A percentile compares a stretch with the other conserved stretches of the same genome.
Evolutionary conservation across 306 rosid genomes (phyloP).

Genomic region (Parietaria judaica): DNA sequence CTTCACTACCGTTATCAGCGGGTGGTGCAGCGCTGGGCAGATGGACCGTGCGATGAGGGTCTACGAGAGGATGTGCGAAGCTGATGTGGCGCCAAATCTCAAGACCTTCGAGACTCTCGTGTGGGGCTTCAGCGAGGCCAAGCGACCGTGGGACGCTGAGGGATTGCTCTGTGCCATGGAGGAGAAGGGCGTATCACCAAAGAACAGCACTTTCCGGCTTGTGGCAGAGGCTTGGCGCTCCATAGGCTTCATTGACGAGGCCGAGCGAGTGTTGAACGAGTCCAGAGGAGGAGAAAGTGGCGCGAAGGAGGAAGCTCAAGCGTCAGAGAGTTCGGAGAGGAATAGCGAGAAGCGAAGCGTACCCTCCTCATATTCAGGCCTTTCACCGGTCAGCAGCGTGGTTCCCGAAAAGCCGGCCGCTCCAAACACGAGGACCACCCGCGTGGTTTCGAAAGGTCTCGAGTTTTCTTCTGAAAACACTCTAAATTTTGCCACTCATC

Average conservation of each 20-base stretch:
- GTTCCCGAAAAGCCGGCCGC: conserved; percentile 42
- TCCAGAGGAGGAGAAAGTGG: conserved; percentile 24
- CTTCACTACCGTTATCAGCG: conserved; percentile 90
- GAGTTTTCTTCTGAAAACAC: conserved; percentile 25
- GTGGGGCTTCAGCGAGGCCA: conserved; percentile 96
- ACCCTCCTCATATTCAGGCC: conserved; percentile 36
- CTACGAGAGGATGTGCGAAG: conserved; percentile 51
- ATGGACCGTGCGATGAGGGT: conserved; percentile 63
- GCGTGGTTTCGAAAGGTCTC: conserved; percentile 25
- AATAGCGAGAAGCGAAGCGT: conserved; percentile 33
- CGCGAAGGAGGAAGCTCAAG: conserved; percentile 21
- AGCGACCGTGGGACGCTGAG: conserved; percentile 89
- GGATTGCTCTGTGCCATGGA: conserved; percentile 62
- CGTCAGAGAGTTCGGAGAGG: conserved; percentile 31
- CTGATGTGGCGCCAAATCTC: conserved; percentile 50
- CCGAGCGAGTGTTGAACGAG: conserved; percentile 42
- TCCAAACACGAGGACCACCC: too few species aligned
- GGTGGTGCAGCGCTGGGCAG: conserved; percentile 78
- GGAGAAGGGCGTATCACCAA: conserved; percentile 53
- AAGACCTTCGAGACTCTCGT: conserved; percentile 88
- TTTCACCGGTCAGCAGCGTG: conserved; percentile 35
- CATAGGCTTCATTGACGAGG: conserved; percentile 51
- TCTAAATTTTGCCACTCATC: conserved; percentile 23
- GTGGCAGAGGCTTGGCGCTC: conserved; percentile 84
- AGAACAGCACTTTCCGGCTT: conserved; percentile 51